These are phyloP conservation scores for Nicotiana benthamiana DNA, from an alignment of 257 asterid species.

Conservation along the genomic window DNA sequence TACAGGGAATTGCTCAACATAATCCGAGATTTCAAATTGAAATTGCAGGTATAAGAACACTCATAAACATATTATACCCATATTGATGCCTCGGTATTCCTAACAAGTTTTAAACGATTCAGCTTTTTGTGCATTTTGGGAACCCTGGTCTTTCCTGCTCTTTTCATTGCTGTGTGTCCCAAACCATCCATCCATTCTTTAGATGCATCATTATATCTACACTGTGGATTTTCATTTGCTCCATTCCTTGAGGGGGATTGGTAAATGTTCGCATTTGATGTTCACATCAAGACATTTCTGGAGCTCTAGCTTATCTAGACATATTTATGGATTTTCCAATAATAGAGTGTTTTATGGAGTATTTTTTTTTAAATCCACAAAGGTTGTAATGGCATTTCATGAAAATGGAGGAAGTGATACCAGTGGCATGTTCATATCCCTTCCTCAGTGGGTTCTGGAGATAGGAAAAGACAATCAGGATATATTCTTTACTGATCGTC, in stretches of 20 bases:
- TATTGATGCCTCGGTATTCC: neutral
- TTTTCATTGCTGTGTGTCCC: neutral
- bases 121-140: neutral
- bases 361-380: conserved; percentile 4
- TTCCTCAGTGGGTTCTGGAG: conserved; percentile 78
- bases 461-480: conserved; percentile 68
- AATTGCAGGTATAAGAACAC: conserved; percentile 46
- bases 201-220: neutral
- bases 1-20: conserved; percentile 55
- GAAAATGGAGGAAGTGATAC: conserved; percentile 62
- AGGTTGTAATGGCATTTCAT: conserved; percentile 75
- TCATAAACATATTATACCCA: neutral
- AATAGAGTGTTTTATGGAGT: neutral
- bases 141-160: neutral
- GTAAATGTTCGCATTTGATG: neutral
- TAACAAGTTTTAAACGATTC: neutral
- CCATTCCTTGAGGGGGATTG: neutral
- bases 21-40: conserved; percentile 50
- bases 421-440: conserved; percentile 48
- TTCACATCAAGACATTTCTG: neutral
- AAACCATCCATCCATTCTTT: neutral
- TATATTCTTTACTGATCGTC: conserved; percentile 70
- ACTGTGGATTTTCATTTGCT: neutral
- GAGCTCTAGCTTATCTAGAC: neutral
- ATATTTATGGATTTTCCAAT: neutral